Evolutionary conservation across 148 eudicot genomes (phyloP).

Genomic region (Pouteria glomerata): DNA sequence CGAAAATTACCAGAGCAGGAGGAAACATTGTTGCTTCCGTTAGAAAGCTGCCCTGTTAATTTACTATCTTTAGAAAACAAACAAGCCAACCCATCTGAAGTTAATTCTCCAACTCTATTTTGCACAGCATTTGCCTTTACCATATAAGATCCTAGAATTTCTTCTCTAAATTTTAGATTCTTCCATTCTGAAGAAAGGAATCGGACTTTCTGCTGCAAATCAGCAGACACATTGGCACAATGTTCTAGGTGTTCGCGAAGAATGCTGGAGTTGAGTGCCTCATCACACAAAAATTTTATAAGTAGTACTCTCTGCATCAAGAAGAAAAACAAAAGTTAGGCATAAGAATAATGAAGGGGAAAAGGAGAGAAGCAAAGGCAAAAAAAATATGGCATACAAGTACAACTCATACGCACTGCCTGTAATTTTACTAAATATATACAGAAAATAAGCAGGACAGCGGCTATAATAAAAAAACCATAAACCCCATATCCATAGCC

Average conservation of each 20-base stretch:
- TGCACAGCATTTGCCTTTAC: slow-evolving; percentile 15
- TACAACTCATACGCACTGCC: slow-evolving; percentile 7
- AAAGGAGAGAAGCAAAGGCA: background rate
- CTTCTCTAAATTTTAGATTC: slow-evolving; percentile 31
- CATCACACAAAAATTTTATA: slow-evolving; percentile 47
- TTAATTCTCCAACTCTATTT: slow-evolving; percentile 19
- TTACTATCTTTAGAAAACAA: slow-evolving; percentile 12
- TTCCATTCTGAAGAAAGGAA: slow-evolving; percentile 34
- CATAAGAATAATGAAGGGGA: background rate
- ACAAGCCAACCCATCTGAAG: slow-evolving; percentile 20
- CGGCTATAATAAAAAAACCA: background rate
- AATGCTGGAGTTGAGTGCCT: slow-evolving; percentile 30
- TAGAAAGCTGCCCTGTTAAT: slow-evolving; percentile 12
- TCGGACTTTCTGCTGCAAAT: slow-evolving; percentile 46
- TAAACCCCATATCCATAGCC: background rate
- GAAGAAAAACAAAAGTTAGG: background rate
- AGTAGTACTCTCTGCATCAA: slow-evolving; percentile 48
- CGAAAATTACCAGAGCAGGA: slow-evolving; percentile 1
- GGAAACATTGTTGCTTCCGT: slow-evolving; percentile 2
- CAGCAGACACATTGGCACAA: slow-evolving; percentile 28
- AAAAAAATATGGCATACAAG: background rate
- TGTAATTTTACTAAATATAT: background rate
- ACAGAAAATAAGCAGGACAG: background rate
- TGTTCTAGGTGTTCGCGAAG: slow-evolving; percentile 44
- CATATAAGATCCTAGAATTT: slow-evolving; percentile 23